Percentiles rank a stretch among this genome's conserved stretches.
Conservation (phyloP, 2,329 filamentous ascomycete genomes). For the Colletotrichum nymphaeae region DNA sequence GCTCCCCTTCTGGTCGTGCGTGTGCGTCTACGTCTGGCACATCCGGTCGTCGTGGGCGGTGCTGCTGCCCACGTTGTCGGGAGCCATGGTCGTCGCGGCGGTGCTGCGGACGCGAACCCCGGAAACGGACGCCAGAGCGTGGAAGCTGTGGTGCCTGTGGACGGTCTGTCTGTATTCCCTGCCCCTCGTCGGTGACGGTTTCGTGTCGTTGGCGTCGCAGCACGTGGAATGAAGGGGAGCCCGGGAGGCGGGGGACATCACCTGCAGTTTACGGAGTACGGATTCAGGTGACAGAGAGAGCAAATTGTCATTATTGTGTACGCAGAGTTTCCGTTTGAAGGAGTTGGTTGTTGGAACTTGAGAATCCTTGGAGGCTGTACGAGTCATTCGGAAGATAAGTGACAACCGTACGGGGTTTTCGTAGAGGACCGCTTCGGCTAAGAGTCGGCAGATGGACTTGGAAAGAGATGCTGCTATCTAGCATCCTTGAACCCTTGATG, state of each 20-base stretch:
- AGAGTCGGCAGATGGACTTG: neutral
- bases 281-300: no score
- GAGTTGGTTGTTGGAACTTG: neutral
- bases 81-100: slow-evolving; percentile 15
- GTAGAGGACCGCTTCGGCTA: neutral
- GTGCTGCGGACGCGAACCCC: slow-evolving; percentile 25
- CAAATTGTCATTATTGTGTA: neutral
- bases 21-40: slow-evolving; percentile 24
- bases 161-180: slow-evolving; percentile 30
- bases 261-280: neutral
- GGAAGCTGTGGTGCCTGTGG: slow-evolving; percentile 34
- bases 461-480: neutral
- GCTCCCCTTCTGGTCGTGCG: slow-evolving; percentile 22
- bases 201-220: slow-evolving; percentile 22
- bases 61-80: slow-evolving; percentile 15
- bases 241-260: neutral
- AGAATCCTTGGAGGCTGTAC: neutral
- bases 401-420: no score
- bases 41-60: neutral
- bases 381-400: slow-evolving; percentile 22
- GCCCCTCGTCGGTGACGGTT: slow-evolving; percentile 31
- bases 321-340: neutral
- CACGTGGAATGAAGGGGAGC: slow-evolving; percentile 9
- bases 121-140: slow-evolving; percentile 27
- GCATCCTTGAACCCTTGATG: neutral